These are phyloP conservation scores for Colletotrichum filicis DNA, from an alignment of 2,329 filamentous ascomycete species.

Conservation along the genomic window DNA sequence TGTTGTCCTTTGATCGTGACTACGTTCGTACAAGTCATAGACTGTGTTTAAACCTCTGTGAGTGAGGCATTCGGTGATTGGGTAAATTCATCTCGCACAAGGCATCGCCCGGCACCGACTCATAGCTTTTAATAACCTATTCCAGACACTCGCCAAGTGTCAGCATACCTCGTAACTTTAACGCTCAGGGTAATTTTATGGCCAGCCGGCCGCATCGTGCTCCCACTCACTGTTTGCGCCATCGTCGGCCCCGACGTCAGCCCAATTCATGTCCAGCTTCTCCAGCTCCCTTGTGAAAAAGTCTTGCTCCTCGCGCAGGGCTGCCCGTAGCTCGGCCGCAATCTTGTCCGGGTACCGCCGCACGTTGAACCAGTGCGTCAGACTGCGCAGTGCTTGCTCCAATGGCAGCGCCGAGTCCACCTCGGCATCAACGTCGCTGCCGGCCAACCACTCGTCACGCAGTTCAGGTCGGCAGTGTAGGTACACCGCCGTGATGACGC, in stretches of 20 bases:
- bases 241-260: conserved; percentile 49
- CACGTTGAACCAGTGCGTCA: conserved; percentile 96
- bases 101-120: not conserved
- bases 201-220: conserved; percentile 35
- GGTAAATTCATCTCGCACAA: not conserved
- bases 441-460: conserved; percentile 93
- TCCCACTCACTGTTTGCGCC: conserved; percentile 42
- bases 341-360: conserved; percentile 84
- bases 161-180: conserved; percentile 13
- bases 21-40: not conserved
- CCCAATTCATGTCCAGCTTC: conserved; percentile 70
- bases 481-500: conserved; percentile 97
- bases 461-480: conserved; percentile 92
- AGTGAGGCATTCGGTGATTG: not conserved
- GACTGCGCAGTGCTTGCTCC: conserved; percentile 86
- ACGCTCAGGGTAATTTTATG: conserved; percentile 12
- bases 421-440: conserved; percentile 90
- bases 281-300: conserved; percentile 84
- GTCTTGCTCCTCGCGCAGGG: conserved; percentile 78
- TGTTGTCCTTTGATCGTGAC: not conserved
- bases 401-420: conserved; percentile 93
- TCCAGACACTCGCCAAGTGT: conserved; percentile 29
- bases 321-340: conserved; percentile 65
- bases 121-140: conserved; percentile 23
- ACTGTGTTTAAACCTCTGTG: not conserved